Evolutionary conservation across 768 basidiomycete genomes (phyloP), one percentile per base, ranked within the genome.

Genomic region (Lepiota brunneoincarnata): DNA sequence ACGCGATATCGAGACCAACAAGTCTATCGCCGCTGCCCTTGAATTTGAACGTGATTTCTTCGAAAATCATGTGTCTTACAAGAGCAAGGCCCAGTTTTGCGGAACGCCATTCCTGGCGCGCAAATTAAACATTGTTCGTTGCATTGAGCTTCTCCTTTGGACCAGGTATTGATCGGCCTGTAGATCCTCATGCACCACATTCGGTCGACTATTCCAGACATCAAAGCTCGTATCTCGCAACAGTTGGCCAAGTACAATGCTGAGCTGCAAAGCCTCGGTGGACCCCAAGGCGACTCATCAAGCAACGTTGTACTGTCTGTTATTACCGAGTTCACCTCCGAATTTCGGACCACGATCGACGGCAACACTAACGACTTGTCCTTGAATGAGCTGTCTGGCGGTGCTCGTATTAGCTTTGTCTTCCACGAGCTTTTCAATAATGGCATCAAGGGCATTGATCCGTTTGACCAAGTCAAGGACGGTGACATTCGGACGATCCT

Each of bases 111-210:
- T 91, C 80, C 82, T 98, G 41, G 93, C 96, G 1, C 82, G 92
- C 59, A 96, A 95, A 73, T 84, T 97, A 49, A 98, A 98, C 69
- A 88, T 92, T 81, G 93, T 93, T 57, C 43, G 83, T 73, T 18
- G 10, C 26, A 47, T 31, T 10, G 31, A 24, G 18, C 37, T 52
- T 34, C 45, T 31, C 37, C 57, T 50, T 14, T 59, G 35, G 10
- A 6, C 15, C 35, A 34, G 26, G 52, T 23, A 45, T 34, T 21
- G 14, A 20, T 18, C 42, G 23, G 18, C 45, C 6, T 41, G 15
- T 55, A 96, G 94, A 96, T 99, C 65, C 85, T 99, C 49, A 98
- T 98, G 95, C 93, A 97, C 72, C 97, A 99, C 72, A 98, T 99
- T 68, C 91, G 92, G 53, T 84, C 91, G 49, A 97, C 93, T 18